Base-by-base conservation (phyloP, 2,329 filamentous ascomycete species). In the Colletotrichum simmondsii region DNA sequence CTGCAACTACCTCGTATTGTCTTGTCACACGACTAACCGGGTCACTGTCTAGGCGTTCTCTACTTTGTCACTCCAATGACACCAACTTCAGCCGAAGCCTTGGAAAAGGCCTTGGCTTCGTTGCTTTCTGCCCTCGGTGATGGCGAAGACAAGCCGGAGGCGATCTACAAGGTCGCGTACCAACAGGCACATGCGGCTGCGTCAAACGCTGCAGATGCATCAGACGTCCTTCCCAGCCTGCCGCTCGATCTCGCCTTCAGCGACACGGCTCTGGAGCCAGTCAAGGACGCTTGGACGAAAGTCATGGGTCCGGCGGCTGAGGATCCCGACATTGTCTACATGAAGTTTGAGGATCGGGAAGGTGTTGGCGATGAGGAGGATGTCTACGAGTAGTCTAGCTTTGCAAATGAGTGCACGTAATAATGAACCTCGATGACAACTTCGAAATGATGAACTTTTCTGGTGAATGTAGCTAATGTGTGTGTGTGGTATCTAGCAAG, bases 321-420 rank as follows among this genome's bases (percentile, higher is more conserved):
- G 22, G 83, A 84, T 22, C 80, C 78, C 6, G 76, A 75, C 11
- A 64, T 74, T 30, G 82, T 88, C 57, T 98, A 97, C 77, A 92
- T 98, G 89, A 85, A 88, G 24, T 98, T 98, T 80, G 89, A 92
- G 61, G 93, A 97, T 72, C 88, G 94, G 28, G 92, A 95, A 79
- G 88, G 86, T 16, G 84, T 85, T 32, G 85, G 83, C 72, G 89
- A 89, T 37, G 91, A 93, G 68, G 74, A 75, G 2, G 87, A 90
- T 67, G 81, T 85, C 61, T 88, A 88, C 74, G 84, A 89, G 64
- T 84, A 74, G 79, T 77, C 8, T 65, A 52, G 24, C 61, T 63
- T 63, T 56, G 60, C 49, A 37, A 53, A 30, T 52, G 26, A 60
- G 67, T 65, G 74, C 53, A 76, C 68, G 54, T 75, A 75, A 54